Percentiles rank a stretch among this genome's conserved stretches.
phyloP scores from a whole-genome alignment of 2,329 filamentous ascomycete genomes.

The Aspergillus brasiliensis region DNA sequence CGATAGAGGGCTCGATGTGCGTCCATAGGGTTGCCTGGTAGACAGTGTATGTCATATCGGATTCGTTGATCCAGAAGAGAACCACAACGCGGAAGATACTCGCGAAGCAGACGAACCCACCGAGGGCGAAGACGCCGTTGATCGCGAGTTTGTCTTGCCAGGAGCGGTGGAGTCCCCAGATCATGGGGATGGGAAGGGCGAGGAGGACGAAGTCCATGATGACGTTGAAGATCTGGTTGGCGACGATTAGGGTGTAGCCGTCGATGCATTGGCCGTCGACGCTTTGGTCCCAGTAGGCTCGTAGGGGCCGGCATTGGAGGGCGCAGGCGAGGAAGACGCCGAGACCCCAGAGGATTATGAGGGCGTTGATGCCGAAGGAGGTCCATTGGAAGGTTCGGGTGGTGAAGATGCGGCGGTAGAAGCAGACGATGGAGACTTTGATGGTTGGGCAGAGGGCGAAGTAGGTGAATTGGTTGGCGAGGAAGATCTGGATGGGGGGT shows the following conservation, averaged over 20 bases:
- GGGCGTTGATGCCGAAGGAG: constrained; percentile 29
- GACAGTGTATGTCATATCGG: constrained; percentile 37
- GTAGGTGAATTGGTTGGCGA: constrained; percentile 39
- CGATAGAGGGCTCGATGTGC: constrained; percentile 38
- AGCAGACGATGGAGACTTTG: constrained; percentile 39
- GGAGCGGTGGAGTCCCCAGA: constrained; percentile 35
- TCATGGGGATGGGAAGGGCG: constrained; percentile 35
- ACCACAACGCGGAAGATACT: constrained; percentile 41
- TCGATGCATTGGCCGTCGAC: constrained; percentile 31
- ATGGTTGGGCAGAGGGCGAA: constrained; percentile 35
- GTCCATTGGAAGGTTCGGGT: constrained; percentile 30
- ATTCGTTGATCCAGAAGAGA: constrained; percentile 33
- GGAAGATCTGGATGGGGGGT: constrained; percentile 30
- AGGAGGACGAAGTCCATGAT: constrained; percentile 38
- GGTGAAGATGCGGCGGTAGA: constrained; percentile 38
- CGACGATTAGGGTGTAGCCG: constrained; percentile 32
- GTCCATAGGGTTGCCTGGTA: constrained; percentile 40
- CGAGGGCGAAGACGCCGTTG: constrained; percentile 36
- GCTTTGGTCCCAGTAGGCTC: constrained; percentile 34
- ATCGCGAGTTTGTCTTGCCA: constrained; percentile 40
- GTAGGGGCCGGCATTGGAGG: constrained; percentile 34
- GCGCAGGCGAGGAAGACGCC: constrained; percentile 36
- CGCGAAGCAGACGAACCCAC: constrained; percentile 38
- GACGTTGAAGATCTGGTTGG: constrained; percentile 38
- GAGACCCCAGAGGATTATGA: constrained; percentile 32